Percentiles rank a stretch among this genome's conserved stretches.
Evolutionary conservation across 1,139 yeast genomes (phyloP).

Genomic region (Debaryomyces sp.): DNA sequence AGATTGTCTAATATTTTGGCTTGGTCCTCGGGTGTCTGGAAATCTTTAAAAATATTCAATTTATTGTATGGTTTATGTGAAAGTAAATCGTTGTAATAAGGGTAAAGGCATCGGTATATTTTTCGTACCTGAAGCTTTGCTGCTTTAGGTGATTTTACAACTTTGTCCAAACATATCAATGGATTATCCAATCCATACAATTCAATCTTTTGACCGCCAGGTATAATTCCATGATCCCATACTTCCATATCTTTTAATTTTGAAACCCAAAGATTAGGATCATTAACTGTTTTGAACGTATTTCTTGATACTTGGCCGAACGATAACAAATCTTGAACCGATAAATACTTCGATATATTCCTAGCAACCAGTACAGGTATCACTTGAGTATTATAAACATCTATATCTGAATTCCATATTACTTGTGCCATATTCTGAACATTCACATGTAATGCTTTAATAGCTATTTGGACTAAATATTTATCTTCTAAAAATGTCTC

Average conservation of each 20-base stretch:
- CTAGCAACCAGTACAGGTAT: constrained; percentile 45
- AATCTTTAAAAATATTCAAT: constrained; percentile 49
- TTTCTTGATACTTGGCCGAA: constrained; percentile 43
- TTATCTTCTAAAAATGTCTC: constrained; percentile 5
- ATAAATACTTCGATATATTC: constrained; percentile 36
- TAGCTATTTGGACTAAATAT: not conserved
- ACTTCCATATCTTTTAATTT: constrained; percentile 51
- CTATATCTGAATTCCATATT: constrained; percentile 52
- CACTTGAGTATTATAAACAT: constrained; percentile 45
- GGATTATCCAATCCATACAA: constrained; percentile 25
- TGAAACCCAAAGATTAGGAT: constrained; percentile 53
- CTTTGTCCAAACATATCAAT: constrained; percentile 40
- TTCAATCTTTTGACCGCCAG: not conserved
- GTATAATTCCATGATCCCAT: constrained; percentile 36
- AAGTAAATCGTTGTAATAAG: constrained; percentile 50
- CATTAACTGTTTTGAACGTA: constrained; percentile 38
- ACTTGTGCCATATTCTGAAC: constrained; percentile 42
- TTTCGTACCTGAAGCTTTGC: constrained; percentile 49
- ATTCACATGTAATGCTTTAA: not conserved
- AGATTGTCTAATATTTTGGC: constrained; percentile 45
- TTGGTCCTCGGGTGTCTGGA: constrained; percentile 52
- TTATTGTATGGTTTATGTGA: constrained; percentile 51
- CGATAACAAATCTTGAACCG: constrained; percentile 38
- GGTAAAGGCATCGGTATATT: constrained; percentile 45
- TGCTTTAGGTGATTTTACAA: constrained; percentile 40